phyloP scores from a whole-genome alignment of 2,329 filamentous ascomycete species.

The Beauveria australis region DNA sequence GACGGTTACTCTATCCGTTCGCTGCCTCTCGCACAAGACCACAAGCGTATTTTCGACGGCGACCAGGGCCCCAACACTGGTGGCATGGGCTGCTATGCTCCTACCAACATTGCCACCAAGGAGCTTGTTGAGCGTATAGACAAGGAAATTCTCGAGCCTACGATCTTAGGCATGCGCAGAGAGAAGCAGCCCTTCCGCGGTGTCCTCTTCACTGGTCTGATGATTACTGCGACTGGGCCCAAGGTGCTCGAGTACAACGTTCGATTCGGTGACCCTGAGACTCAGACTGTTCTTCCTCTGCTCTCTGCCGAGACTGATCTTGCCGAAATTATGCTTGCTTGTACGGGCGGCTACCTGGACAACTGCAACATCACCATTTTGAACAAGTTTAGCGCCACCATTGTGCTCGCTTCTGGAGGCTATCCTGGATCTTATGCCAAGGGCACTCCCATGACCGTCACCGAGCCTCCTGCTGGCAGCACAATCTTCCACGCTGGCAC shows the following conservation, averaged over 20 bases:
- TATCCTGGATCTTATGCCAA: conserved; percentile 85
- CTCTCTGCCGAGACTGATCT: conserved; percentile 73
- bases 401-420: conserved; percentile 86
- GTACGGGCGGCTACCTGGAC: conserved; percentile 65
- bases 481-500: conserved; percentile 94
- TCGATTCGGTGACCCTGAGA: conserved; percentile 86
- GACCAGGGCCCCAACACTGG: conserved; percentile 91
- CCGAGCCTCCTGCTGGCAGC: conserved; percentile 33
- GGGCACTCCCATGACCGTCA: conserved; percentile 53
- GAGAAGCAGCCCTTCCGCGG: conserved; percentile 69
- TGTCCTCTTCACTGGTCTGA: conserved; percentile 81
- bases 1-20: conserved; percentile 80
- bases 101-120: conserved; percentile 70
- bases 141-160: conserved; percentile 76
- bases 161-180: conserved; percentile 76
- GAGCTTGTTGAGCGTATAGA: conserved; percentile 73
- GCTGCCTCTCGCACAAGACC: conserved; percentile 87
- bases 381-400: conserved; percentile 70
- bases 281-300: conserved; percentile 75
- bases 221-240: conserved; percentile 76
- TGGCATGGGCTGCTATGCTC: conserved; percentile 95
- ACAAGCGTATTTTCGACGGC: conserved; percentile 89
- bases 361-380: conserved; percentile 61
- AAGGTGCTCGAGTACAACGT: conserved; percentile 91
- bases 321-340: conserved; percentile 81